Percentiles rank a stretch among this genome's conserved stretches.
Conservation (phyloP, 2,329 filamentous ascomycete species). For the Nigrospora osmanthi region DNA sequence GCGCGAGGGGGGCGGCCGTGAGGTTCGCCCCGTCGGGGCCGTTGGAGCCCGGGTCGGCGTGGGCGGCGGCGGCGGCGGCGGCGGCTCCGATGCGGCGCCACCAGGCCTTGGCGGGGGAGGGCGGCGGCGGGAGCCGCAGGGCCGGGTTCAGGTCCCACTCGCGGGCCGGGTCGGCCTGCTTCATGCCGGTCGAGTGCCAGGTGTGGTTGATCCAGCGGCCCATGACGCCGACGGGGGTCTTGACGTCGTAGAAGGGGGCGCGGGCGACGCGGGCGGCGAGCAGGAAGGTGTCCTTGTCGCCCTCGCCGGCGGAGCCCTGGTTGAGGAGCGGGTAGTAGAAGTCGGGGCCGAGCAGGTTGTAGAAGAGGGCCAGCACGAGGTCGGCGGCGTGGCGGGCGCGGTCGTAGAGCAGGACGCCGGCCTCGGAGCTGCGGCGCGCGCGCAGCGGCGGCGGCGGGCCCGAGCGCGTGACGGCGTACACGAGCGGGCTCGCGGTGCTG, state of each 20-base stretch:
- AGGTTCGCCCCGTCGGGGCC: too few relatives aligned
- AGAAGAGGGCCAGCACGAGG: constrained; percentile 42
- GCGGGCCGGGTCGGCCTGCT: constrained; percentile 1
- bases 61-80: too few relatives aligned
- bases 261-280: constrained; percentile 33
- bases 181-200: constrained; percentile 2
- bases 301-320: constrained; percentile 32
- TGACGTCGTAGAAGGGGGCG: constrained; percentile 29
- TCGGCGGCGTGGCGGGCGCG: constrained; percentile 37
- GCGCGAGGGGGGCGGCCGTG: too few relatives aligned
- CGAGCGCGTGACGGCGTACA: constrained; percentile 33
- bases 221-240: constrained; percentile 17
- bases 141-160: not conserved
- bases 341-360: constrained; percentile 45
- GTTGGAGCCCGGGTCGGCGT: too few relatives aligned
- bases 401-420: constrained; percentile 38
- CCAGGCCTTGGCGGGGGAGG: too few relatives aligned
- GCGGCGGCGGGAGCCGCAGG: too few relatives aligned
- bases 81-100: too few relatives aligned
- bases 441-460: constrained; percentile 20
- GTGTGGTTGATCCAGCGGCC: constrained; percentile 1
- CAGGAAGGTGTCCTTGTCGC: constrained; percentile 41
- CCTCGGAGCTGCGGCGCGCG: constrained; percentile 31
- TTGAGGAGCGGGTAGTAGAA: constrained; percentile 41
- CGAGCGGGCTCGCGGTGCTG: constrained; percentile 29